These are phyloP conservation scores for Pleurostoma richardsiae DNA, from an alignment of 2,329 filamentous ascomycete genomes.

Conservation along the genomic window DNA sequence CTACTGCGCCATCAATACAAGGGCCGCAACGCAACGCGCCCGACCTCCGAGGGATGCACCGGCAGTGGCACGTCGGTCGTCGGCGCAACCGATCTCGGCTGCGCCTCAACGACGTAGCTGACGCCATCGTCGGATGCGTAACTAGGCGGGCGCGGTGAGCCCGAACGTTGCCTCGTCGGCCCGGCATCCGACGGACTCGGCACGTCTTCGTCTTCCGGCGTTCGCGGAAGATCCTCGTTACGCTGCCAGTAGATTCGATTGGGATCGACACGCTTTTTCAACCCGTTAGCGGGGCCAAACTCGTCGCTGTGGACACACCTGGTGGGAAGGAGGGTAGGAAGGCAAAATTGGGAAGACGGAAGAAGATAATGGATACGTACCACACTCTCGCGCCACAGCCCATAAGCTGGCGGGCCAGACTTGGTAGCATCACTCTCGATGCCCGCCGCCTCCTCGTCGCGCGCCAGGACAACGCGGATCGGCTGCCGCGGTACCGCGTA, in stretches of 20 bases:
- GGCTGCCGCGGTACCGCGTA: slow-evolving; percentile 68
- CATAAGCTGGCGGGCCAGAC: slow-evolving; percentile 74
- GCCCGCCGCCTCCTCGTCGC: slow-evolving; percentile 66
- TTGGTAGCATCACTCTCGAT: slow-evolving; percentile 50
- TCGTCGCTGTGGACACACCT: neutral
- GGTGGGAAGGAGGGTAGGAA: neutral
- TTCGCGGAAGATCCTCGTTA: slow-evolving; percentile 35
- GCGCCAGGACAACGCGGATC: slow-evolving; percentile 70
- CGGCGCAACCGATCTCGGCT: slow-evolving; percentile 51
- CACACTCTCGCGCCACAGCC: slow-evolving; percentile 77
- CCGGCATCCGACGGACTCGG: neutral
- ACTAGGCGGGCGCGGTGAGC: slow-evolving; percentile 57
- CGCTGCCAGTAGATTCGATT: slow-evolving; percentile 78
- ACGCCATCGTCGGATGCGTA: slow-evolving; percentile 74
- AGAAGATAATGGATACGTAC: slow-evolving; percentile 41
- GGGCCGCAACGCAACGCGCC: slow-evolving; percentile 16
- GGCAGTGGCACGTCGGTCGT: slow-evolving; percentile 36
- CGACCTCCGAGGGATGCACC: slow-evolving; percentile 42
- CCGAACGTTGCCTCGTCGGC: slow-evolving; percentile 2
- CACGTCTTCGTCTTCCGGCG: neutral
- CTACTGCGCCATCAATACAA: slow-evolving; percentile 10
- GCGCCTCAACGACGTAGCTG: slow-evolving; percentile 64
- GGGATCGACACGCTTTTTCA: slow-evolving; percentile 64
- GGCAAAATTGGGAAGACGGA: too few species aligned
- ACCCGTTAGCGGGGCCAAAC: neutral